Percentiles rank a stretch among this genome's conserved stretches.
Evolutionary conservation across 805 yeast species (phyloP).

Genomic region (Suhomyces sp.): DNA sequence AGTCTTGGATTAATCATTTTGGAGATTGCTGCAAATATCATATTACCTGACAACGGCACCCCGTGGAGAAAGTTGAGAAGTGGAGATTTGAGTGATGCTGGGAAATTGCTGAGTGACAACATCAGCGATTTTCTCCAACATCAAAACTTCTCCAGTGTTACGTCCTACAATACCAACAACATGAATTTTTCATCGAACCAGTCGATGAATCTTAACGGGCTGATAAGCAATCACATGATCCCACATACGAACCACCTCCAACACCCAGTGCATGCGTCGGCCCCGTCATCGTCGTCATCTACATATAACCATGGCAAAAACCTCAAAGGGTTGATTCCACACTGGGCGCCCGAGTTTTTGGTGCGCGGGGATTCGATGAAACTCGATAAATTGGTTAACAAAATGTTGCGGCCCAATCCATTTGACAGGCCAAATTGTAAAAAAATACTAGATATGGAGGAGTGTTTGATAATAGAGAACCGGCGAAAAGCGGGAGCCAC

Average conservation of each 20-base stretch:
- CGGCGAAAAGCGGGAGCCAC: conserved; percentile 90
- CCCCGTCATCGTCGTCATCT: background rate
- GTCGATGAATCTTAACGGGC: conserved; percentile 6
- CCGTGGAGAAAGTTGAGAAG: conserved; percentile 95
- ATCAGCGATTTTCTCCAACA: conserved; percentile 42
- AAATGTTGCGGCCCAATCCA: conserved; percentile 89
- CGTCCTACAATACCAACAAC: conserved; percentile 17
- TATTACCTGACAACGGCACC: conserved; percentile 91
- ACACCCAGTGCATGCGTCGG: conserved; percentile 6
- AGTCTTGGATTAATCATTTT: conserved; percentile 91
- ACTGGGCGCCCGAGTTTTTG: conserved; percentile 86
- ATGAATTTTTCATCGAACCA: conserved; percentile 8
- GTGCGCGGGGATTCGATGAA: conserved; percentile 51
- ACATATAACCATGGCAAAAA: background rate
- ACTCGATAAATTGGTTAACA: conserved; percentile 74
- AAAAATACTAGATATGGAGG: conserved; percentile 65
- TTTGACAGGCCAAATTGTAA: conserved; percentile 75
- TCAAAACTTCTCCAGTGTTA: conserved; percentile 32
- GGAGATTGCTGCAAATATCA: conserved; percentile 93
- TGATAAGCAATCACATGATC: conserved; percentile 3
- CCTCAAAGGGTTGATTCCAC: conserved; percentile 50
- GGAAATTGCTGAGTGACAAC: conserved; percentile 61
- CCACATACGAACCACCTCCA: background rate
- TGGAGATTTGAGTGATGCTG: conserved; percentile 95
- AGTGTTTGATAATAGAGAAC: conserved; percentile 72